Base-by-base conservation (phyloP, 192 early-diverging fungal genomes). In the Podila verticillata region DNA sequence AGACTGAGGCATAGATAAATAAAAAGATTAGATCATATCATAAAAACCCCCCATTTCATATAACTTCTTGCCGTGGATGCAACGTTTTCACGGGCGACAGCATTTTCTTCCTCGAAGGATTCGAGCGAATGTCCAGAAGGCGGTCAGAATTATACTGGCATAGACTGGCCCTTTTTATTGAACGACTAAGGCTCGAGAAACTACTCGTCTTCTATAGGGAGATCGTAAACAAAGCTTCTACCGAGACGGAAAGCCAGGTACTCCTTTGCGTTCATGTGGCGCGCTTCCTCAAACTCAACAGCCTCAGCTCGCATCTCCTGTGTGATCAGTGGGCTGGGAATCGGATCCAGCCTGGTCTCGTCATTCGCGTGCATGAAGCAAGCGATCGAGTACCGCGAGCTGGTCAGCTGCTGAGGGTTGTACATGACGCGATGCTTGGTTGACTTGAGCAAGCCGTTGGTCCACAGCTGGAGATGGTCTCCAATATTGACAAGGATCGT, bases 401-500 rank as follows among this genome's bases (percentile, higher is more conserved):
- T 57, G 39, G 84, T 48, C 10, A 74, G 63, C 32, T 88, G 85
- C 61, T 90, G 84, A 10, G 86, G 84, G 12, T 84, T 75, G 64
- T 88, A 87, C 26, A 79, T 70, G 12, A 92, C 91, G 5, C 91
- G 85, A 63, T 92, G 91, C 48, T 75, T 84, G 12, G 90, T 92
- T 0, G 90, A 91, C 75, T 86, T 86, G 28, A 89, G 82, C 44
- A 89, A 63, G 9, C 87, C 88, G 26, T 75, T 80, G n/a, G 89
- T 91, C 91, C 91, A 92, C 72, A 82, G 81, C 64, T 92, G 86
- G 57, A 92, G 72, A 49, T 85, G 84, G 64, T 92, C 91, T 6
- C 78, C 90, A 59, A 90, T 83, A 65, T 91, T 92, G 44, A 93
- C 85, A 56, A 93, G 67, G 20, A 91, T 79, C 5, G 85, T 70